Percentiles rank a stretch among this genome's conserved stretches.
phyloP scores from a whole-genome alignment of 2,329 filamentous ascomycete genomes.

The Colletotrichum sp. region DNA sequence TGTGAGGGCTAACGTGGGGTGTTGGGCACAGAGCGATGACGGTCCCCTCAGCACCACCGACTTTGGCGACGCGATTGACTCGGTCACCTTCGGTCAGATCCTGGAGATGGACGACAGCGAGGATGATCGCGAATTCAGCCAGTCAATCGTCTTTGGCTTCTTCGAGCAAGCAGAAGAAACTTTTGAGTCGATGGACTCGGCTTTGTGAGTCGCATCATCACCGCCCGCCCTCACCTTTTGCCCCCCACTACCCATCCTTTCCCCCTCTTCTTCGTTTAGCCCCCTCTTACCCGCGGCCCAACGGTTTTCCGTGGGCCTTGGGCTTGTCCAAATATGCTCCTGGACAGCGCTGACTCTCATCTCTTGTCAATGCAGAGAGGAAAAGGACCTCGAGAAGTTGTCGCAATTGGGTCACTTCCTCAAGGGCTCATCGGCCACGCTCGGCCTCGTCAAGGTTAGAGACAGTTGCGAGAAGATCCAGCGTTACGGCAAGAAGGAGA shows the following conservation, averaged over 20 bases:
- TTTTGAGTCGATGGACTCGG: conserved; percentile 82
- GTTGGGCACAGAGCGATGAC: conserved; percentile 24
- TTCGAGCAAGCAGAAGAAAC: conserved; percentile 90
- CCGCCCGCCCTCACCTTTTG: background rate
- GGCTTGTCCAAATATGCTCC: background rate
- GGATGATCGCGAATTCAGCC: conserved; percentile 85
- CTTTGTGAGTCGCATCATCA: conserved; percentile 68
- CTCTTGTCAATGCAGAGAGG: conserved; percentile 53
- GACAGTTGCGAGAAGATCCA: conserved; percentile 97
- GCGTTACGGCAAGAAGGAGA: conserved; percentile 84
- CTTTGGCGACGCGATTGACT: conserved; percentile 80
- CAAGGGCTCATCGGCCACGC: conserved; percentile 94
- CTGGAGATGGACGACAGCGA: conserved; percentile 97
- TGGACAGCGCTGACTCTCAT: conserved; percentile 11
- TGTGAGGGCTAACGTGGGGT: conserved; percentile 9
- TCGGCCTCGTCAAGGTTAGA: conserved; percentile 89
- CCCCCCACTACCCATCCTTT: conserved; percentile 5
- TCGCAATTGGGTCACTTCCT: conserved; percentile 92
- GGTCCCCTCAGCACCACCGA: conserved; percentile 31
- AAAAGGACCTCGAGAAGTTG: conserved; percentile 73
- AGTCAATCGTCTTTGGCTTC: conserved; percentile 87
- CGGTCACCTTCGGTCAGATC: conserved; percentile 87
- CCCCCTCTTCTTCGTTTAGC: background rate
- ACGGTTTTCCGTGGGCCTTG: background rate
- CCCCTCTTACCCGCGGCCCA: background rate